phyloP scores from a whole-genome alignment of 2,329 filamentous ascomycete genomes.

The Diaporthe capsici region DNA sequence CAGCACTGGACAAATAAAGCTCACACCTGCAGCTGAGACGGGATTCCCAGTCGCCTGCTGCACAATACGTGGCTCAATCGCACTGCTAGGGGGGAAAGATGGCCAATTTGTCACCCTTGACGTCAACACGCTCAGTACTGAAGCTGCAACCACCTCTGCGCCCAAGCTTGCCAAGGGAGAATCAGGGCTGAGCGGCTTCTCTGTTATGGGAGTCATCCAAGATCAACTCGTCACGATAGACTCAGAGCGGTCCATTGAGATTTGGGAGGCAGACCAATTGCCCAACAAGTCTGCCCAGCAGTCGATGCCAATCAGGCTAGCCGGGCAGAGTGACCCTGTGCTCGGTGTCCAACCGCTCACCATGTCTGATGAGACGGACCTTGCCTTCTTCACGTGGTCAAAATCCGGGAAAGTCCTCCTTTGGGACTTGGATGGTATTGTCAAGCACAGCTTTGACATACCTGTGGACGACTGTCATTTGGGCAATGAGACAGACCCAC shows the following conservation, averaged over 20 bases:
- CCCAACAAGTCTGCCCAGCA: slow-evolving; percentile 56
- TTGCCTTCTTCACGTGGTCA: slow-evolving; percentile 92
- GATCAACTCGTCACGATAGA: slow-evolving; percentile 83
- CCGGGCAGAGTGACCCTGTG: slow-evolving; percentile 75
- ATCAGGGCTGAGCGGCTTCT: slow-evolving; percentile 59
- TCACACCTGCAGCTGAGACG: slow-evolving; percentile 75
- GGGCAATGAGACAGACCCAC: slow-evolving; percentile 64
- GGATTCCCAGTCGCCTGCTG: slow-evolving; percentile 79
- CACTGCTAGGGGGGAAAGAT: slow-evolving; percentile 79
- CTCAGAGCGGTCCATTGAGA: slow-evolving; percentile 79
- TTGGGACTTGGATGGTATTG: slow-evolving; percentile 82
- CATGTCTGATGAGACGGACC: slow-evolving; percentile 70
- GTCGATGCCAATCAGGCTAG: slow-evolving; percentile 67
- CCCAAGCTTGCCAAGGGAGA: slow-evolving; percentile 3
- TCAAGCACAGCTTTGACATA: slow-evolving; percentile 75
- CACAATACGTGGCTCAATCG: slow-evolving; percentile 68
- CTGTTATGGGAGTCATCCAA: slow-evolving; percentile 78
- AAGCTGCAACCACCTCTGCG: neutral
- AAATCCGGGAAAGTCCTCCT: slow-evolving; percentile 83
- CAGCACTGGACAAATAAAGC: slow-evolving; percentile 77
- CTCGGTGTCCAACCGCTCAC: slow-evolving; percentile 80
- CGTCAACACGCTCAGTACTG: slow-evolving; percentile 57
- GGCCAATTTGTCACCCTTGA: slow-evolving; percentile 70
- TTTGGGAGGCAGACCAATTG: slow-evolving; percentile 66
- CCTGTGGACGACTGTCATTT: slow-evolving; percentile 74